phyloP scores from a whole-genome alignment of 1,284 basidiomycete genomes.

The Ustilago nuda region DNA sequence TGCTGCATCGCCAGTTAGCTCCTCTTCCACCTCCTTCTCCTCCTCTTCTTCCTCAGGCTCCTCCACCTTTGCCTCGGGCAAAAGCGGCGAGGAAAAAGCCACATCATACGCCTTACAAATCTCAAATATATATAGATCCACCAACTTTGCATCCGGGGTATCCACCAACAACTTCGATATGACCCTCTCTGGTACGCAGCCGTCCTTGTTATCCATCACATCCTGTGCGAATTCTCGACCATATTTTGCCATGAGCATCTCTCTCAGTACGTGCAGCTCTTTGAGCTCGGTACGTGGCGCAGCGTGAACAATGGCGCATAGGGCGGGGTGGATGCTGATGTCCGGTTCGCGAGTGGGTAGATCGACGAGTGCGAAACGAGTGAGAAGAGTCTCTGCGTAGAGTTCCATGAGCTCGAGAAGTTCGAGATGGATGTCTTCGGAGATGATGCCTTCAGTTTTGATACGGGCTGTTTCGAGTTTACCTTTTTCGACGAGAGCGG shows the following conservation, averaged over 20 bases:
- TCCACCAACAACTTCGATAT: slow-evolving; percentile 78
- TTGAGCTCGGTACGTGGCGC: slow-evolving; percentile 79
- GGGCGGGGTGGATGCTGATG: slow-evolving; percentile 79
- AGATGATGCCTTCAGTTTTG: slow-evolving; percentile 84
- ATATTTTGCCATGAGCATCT: slow-evolving; percentile 93
- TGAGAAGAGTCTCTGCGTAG: slow-evolving; percentile 90
- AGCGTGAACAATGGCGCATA: slow-evolving; percentile 85
- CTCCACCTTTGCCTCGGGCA: slow-evolving; percentile 38
- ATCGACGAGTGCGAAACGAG: slow-evolving; percentile 90
- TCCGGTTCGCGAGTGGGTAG: slow-evolving; percentile 84
- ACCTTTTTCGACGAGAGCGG: slow-evolving; percentile 79
- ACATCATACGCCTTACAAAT: slow-evolving; percentile 65
- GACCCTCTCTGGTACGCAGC: slow-evolving; percentile 83
- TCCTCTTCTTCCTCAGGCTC: slow-evolving; percentile 7
- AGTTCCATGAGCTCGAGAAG: slow-evolving; percentile 87
- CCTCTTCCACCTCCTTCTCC: slow-evolving; percentile 5
- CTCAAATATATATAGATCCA: slow-evolving; percentile 74
- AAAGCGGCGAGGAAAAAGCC: slow-evolving; percentile 39
- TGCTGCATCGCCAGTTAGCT: not conserved
- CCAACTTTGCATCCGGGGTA: slow-evolving; percentile 79
- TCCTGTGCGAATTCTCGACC: slow-evolving; percentile 83
- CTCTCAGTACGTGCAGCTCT: slow-evolving; percentile 90
- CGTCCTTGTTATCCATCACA: slow-evolving; percentile 83
- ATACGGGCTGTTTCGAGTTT: slow-evolving; percentile 85
- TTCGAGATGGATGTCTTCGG: slow-evolving; percentile 75